These are phyloP conservation scores for Nectriaceae sp. DNA, from an alignment of 2,329 filamentous ascomycete species.

Conservation along the genomic window DNA sequence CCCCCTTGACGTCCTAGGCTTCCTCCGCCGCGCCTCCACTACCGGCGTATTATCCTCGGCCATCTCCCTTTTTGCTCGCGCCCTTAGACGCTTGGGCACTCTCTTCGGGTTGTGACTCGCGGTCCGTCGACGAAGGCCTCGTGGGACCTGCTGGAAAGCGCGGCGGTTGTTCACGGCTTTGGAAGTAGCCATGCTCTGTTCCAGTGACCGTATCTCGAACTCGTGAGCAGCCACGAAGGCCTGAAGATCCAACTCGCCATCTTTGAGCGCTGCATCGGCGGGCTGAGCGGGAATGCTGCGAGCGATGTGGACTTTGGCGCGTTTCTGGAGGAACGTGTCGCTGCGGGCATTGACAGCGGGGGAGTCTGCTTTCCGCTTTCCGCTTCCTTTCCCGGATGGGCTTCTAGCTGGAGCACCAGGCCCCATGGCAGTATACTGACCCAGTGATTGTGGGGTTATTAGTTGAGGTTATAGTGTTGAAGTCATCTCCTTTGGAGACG, in stretches of 20 bases:
- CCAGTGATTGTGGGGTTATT: slow-evolving; percentile 11
- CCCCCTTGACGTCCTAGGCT: slow-evolving; percentile 57
- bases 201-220: slow-evolving; percentile 85
- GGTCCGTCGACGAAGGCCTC: slow-evolving; percentile 80
- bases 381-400: slow-evolving; percentile 25
- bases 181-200: slow-evolving; percentile 77
- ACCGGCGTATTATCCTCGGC: slow-evolving; percentile 87
- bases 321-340: slow-evolving; percentile 40
- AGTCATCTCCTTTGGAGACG: slow-evolving; percentile 2
- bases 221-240: slow-evolving; percentile 83
- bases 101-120: slow-evolving; percentile 94
- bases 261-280: slow-evolving; percentile 54
- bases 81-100: slow-evolving; percentile 76
- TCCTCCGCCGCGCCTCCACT: slow-evolving; percentile 65
- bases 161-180: slow-evolving; percentile 64
- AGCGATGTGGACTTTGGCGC: slow-evolving; percentile 48
- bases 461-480: slow-evolving; percentile 5
- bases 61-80: slow-evolving; percentile 74
- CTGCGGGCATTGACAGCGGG: slow-evolving; percentile 22
- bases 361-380: slow-evolving; percentile 28
- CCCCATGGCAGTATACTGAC: slow-evolving; percentile 27
- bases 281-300: slow-evolving; percentile 53
- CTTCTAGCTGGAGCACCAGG: slow-evolving; percentile 25
- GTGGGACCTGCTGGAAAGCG: slow-evolving; percentile 89
- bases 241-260: slow-evolving; percentile 83